phyloP scores from a whole-genome alignment of 2,329 filamentous ascomycete species.

The Cercospora citrullina region DNA sequence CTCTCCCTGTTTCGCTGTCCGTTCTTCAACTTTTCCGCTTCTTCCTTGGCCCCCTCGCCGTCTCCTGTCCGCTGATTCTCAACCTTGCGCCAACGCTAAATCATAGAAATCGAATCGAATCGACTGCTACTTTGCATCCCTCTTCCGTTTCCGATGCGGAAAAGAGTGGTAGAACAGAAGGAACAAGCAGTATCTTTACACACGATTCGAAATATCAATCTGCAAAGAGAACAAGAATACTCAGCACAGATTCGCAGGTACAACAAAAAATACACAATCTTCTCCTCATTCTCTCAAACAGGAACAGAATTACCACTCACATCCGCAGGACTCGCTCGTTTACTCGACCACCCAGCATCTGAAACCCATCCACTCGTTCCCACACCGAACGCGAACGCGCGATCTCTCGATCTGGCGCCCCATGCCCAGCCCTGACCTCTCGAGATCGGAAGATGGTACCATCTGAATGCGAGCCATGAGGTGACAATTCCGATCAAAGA shows the following conservation, averaged over 20 bases:
- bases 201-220: background rate
- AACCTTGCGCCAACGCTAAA: background rate
- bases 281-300: background rate
- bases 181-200: background rate
- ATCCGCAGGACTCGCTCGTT: conserved; percentile 6
- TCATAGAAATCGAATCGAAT: background rate
- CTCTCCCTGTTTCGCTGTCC: background rate
- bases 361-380: conserved; percentile 53
- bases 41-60: background rate
- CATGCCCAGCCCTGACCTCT: conserved; percentile 86
- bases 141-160: too few species aligned
- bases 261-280: background rate
- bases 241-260: background rate
- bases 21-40: background rate
- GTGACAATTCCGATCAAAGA: conserved; percentile 71
- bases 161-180: background rate
- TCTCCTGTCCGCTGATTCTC: background rate
- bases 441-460: conserved; percentile 79
- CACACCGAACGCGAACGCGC: conserved; percentile 77
- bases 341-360: conserved; percentile 47
- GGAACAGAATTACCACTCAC: background rate
- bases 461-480: conserved; percentile 74
- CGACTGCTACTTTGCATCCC: too few species aligned
- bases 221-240: background rate
- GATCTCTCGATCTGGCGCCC: conserved; percentile 69